Base-by-base conservation (phyloP, 2,329 filamentous ascomycete genomes). In the Thelonectria rubi region DNA sequence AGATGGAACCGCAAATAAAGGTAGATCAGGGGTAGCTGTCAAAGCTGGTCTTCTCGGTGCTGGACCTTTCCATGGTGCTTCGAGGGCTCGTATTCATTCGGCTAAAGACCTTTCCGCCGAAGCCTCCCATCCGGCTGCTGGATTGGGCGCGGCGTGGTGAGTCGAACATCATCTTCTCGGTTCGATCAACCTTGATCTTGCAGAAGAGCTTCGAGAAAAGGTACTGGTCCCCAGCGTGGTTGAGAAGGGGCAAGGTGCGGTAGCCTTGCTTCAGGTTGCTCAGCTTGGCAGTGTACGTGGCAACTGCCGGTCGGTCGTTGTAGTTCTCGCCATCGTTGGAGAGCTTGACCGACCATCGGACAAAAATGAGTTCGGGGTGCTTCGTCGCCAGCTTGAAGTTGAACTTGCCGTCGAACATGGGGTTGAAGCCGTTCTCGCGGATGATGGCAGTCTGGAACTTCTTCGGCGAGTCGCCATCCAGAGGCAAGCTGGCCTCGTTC, bases 141-240 rank as follows among this genome's bases (percentile, higher is more conserved):
- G 82, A 80, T 26, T 72, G 72, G 20, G 40, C 55, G 34, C 73
- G 78, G 72, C 47, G 80, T 74, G 60, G 81, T 73, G 65, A 81
- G 78, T 85, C 79, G 47, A 89, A 80, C 67, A 87, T 84, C 65
- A 86, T 81, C 63, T 83, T 86, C 47, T 84, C 85, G 39, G 85
- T 79, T 14, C 83, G 80, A 40, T 85, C 82, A 30, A 86, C 91
- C 68, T 88, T 88, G 78, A 98, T 91, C 72, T 89, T 90, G 80
- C 94, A 97, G 77, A 98, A 97, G 15, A 99, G 82, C 11, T 93
- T 96, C 2, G 95, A 97, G 78, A 97, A 97, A 45, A 97, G 84
- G 75, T 96, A 98, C 70, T 94, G 92, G 70, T 97, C 94, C 63
- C 94, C 95, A 65, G 93, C 91, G 58, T 88, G 86, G 78, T 98